Evolutionary conservation across 306 rosid species (phyloP), one percentile per base, ranked within the genome.

Genomic region (Rosa lucieae): DNA sequence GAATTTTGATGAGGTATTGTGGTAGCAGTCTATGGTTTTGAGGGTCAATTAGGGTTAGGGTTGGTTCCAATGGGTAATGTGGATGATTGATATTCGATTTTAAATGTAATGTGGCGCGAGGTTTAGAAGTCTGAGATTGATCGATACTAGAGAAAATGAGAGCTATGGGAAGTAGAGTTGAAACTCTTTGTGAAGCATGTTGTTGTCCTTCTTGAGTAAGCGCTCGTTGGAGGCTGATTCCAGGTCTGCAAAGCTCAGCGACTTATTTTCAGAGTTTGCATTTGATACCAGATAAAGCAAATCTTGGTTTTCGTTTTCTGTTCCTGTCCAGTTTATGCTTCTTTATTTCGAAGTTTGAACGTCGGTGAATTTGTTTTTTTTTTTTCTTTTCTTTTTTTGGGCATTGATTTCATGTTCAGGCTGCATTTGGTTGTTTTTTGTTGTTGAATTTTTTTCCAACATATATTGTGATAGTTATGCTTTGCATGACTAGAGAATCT

Each of bases 191-290:
- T 82, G 82, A 95, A 91, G 89, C 80, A 95, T 95, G 99, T 89
- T 95, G 96, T 92, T 95, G 94, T 95, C 99, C 90, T 91, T 91
- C 86, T 51, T 95, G 87, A 92, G 99, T 89, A 91, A 89, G 88
- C 97, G 98, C 79, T 78, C 89, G 13, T 92, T 95, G 94, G 99
- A 91, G 86, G 94, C 90, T 85, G 98, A 91, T 95, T 92, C 96
- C 88, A 95, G 98, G 99, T 92, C 81, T 35, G 79, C 59, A 21
- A 43, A 78, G 29, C 48, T 37, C 52, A 12, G 37, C 7, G 14
- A 14, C 23, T 58, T 20, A 52, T 43, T 59, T 4, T 6, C 26
- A 0, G 23, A 55, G 55, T 49, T 52, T 0, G 18, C 56, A 52
- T 52, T 15, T 5, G 18, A 48, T 11, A 48, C 53, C 18, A 13